A percentile compares a stretch with the other conserved stretches of the same genome.
Evolutionary conservation across 768 basidiomycete species (phyloP).

Genomic region (Tylopilus vinaceipallidus): DNA sequence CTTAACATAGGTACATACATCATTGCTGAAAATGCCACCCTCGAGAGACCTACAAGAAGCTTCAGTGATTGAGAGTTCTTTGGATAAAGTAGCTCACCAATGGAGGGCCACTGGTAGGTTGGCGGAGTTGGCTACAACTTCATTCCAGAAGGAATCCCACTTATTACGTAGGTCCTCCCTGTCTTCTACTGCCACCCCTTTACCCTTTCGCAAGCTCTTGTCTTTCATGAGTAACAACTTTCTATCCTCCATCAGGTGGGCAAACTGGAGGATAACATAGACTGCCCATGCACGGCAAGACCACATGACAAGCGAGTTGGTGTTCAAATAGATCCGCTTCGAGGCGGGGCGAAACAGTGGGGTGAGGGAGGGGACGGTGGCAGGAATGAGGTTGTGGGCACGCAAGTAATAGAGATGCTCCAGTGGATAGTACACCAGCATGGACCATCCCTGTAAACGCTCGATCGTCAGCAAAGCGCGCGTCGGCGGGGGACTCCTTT

Average conservation of each 20-base stretch:
- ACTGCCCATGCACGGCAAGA: constrained; percentile 80
- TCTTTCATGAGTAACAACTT: constrained; percentile 55
- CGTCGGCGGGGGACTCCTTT: constrained; percentile 70
- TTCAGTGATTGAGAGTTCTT: not conserved
- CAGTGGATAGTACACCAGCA: constrained; percentile 78
- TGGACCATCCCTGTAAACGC: constrained; percentile 69
- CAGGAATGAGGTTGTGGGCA: constrained; percentile 58
- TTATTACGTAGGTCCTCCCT: constrained; percentile 54
- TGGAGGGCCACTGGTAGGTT: constrained; percentile 85
- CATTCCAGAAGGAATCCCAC: constrained; percentile 70
- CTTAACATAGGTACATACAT: constrained; percentile 40
- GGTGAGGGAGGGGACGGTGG: constrained; percentile 45
- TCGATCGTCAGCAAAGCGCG: constrained; percentile 71
- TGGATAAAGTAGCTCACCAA: constrained; percentile 49
- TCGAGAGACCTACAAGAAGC: constrained; percentile 56
- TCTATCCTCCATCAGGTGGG: constrained; percentile 67
- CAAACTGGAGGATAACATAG: constrained; percentile 76
- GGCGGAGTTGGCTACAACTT: constrained; percentile 66
- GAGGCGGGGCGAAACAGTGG: constrained; percentile 42
- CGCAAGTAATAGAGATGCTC: constrained; percentile 73
- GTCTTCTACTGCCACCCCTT: constrained; percentile 50
- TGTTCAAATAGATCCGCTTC: constrained; percentile 44
- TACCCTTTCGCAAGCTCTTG: constrained; percentile 55
- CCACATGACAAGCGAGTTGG: constrained; percentile 56
- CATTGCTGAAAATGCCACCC: constrained; percentile 62